Conservation (phyloP, 2,329 filamentous ascomycete species). For the Aureobasidium sp. region DNA sequence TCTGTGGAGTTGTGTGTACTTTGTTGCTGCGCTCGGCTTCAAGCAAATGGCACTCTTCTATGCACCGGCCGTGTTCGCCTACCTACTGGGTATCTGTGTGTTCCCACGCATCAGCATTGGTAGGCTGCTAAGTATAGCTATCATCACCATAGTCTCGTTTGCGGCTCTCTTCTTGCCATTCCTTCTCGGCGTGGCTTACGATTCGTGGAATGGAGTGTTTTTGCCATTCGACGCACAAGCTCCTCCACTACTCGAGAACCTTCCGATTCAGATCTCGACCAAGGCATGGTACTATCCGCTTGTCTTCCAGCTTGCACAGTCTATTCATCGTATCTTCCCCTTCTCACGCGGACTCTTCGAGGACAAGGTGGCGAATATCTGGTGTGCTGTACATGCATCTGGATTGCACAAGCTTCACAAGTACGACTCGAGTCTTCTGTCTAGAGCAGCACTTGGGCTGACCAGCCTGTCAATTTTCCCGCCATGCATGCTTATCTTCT, state of each 20-base stretch:
- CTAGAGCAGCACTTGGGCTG: constrained; percentile 63
- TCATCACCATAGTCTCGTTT: constrained; percentile 67
- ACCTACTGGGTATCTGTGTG: constrained; percentile 78
- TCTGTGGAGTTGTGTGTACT: constrained; percentile 87
- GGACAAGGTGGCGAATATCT: constrained; percentile 97
- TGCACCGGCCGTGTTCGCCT: constrained; percentile 85
- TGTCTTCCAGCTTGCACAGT: constrained; percentile 70
- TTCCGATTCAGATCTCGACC: constrained; percentile 48
- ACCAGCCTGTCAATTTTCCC: constrained; percentile 71
- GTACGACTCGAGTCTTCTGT: constrained; percentile 63
- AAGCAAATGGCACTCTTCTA: constrained; percentile 99
- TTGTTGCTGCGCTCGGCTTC: constrained; percentile 88
- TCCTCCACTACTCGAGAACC: constrained; percentile 56
- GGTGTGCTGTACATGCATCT: constrained; percentile 79
- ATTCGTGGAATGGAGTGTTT: constrained; percentile 56
- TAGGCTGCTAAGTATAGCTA: constrained; percentile 65
- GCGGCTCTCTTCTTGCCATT: constrained; percentile 68
- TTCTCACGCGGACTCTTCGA: constrained; percentile 95
- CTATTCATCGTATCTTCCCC: constrained; percentile 87
- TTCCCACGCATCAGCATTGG: constrained; percentile 60
- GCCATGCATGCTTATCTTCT: constrained; percentile 70
- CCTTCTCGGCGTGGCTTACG: constrained; percentile 61
- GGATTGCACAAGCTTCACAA: constrained; percentile 70
- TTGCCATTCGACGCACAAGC: constrained; percentile 40
- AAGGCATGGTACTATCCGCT: constrained; percentile 65